Conservation (phyloP, 768 basidiomycete species). For the Tulasnella sp. region DNA sequence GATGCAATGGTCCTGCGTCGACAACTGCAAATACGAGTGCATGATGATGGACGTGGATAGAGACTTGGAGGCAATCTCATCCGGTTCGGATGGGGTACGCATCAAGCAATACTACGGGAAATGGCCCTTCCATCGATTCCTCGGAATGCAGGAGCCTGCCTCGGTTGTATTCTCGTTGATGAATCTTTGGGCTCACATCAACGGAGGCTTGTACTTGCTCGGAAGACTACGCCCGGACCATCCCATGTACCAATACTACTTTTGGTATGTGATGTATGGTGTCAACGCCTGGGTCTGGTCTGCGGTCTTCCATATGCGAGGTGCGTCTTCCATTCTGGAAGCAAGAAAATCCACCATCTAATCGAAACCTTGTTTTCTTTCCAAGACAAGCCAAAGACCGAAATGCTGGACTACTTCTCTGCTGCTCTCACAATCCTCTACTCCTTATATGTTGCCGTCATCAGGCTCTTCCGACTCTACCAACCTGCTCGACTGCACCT, state of each 20-base stretch:
- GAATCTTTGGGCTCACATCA: constrained; percentile 66
- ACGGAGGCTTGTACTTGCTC: constrained; percentile 42
- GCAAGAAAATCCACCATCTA: background rate
- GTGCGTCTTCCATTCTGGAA: constrained; percentile 32
- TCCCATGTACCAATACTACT: constrained; percentile 60
- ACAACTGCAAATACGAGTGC: constrained; percentile 84
- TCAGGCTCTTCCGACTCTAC: constrained; percentile 71
- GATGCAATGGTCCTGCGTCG: constrained; percentile 77
- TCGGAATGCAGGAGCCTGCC: constrained; percentile 91
- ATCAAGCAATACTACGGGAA: constrained; percentile 87
- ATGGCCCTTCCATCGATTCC: constrained; percentile 87
- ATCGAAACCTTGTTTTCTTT: background rate
- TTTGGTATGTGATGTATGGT: constrained; percentile 53
- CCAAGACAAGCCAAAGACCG: constrained; percentile 70
- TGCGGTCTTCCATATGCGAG: constrained; percentile 83
- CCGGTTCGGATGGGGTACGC: background rate
- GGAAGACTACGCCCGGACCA: constrained; percentile 40
- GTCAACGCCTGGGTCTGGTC: constrained; percentile 93
- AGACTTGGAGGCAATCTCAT: constrained; percentile 29
- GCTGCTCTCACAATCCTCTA: constrained; percentile 77
- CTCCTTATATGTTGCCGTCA: constrained; percentile 63
- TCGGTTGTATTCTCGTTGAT: constrained; percentile 81
- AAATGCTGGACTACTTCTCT: constrained; percentile 91
- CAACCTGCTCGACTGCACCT: constrained; percentile 21
- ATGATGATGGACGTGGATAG: constrained; percentile 65